These are phyloP conservation scores for Trichoderma sp. DNA, from an alignment of 2,329 filamentous ascomycete genomes.

Conservation along the genomic window DNA sequence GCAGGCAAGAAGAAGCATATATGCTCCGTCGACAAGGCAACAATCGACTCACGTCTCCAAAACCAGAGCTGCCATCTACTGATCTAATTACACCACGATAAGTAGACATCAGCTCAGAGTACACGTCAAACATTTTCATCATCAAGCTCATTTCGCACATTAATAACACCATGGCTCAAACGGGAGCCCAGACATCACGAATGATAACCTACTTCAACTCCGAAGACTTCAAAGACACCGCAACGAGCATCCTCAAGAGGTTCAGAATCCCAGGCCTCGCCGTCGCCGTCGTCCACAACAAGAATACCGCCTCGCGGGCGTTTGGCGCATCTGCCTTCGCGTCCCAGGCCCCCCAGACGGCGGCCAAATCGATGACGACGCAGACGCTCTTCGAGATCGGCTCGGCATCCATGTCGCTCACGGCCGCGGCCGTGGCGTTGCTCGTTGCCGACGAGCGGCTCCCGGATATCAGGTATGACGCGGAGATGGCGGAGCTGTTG, in stretches of 20 bases:
- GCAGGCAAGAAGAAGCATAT: too few species aligned
- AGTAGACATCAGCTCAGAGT: too few species aligned
- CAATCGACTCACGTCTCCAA: too few species aligned
- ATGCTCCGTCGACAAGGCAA: too few species aligned
- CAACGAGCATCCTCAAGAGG: slow-evolving; percentile 31
- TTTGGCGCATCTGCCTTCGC: slow-evolving; percentile 34
- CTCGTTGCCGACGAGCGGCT: slow-evolving; percentile 33
- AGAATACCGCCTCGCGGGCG: slow-evolving; percentile 31
- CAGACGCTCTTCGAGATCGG: slow-evolving; percentile 38
- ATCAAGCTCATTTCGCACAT: too few species aligned
- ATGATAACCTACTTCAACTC: slow-evolving; percentile 27
- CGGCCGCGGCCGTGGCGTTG: slow-evolving; percentile 35
- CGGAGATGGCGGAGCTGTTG: slow-evolving; percentile 34
- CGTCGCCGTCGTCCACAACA: slow-evolving; percentile 33
- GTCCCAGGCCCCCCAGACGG: background rate
- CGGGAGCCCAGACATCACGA: too few species aligned
- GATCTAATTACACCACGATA: too few species aligned
- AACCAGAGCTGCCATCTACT: too few species aligned
- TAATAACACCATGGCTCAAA: too few species aligned
- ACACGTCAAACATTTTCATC: too few species aligned
- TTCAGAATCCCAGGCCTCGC: slow-evolving; percentile 35
- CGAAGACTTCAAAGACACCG: slow-evolving; percentile 28
- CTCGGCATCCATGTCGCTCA: slow-evolving; percentile 36
- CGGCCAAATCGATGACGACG: slow-evolving; percentile 29
- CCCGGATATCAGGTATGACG: slow-evolving; percentile 34